Base-by-base conservation (phyloP, 2,329 filamentous ascomycete genomes). In the Fusarium tanahbumbuense region DNA sequence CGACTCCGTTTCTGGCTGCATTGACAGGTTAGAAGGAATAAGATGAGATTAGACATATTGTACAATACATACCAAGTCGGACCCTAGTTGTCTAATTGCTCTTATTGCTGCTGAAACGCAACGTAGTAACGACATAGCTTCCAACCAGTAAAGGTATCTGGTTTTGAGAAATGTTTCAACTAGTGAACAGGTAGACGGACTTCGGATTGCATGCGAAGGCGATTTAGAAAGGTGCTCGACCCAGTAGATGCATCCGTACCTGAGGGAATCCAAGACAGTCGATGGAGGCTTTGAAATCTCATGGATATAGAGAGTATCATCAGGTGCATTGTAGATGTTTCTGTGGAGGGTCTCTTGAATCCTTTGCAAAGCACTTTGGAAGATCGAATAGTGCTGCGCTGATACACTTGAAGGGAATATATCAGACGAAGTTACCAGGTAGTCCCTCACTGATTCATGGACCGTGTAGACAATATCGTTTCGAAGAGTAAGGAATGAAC, bases 131-230 rank as follows among this genome's bases (percentile, higher is more conserved):
- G 25, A 20, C 6, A 30, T 13, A 2, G 45, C 45, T 12, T 48
- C 45, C 1, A 48, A 5, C 27, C 27, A 48, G 4, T 28, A 48
- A 0, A 48, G n/a, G 3, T 28, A 48, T n/a, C 8, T 22, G 0
- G 1, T 47, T 3, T 30, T 20, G 1, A 47, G 12, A 27, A 47
- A 28, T 3, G 2, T 12, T 7, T n/a, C 1, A 12, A 37, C 3
- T 0, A n/a, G 0, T 6, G 2, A n/a, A 11, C 0, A 6, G 3
- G 34, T n/a, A 6, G 34, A 37, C 0, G 0, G 9, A 11, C 18
- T 37, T 2, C 6, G 5, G 3, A n/a, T 37, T 3, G 0, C 18
- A n/a, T 37, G 3, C 10, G 10, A 4, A 11, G 34, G 0, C 34
- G 34, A 37, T 1, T 37, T 12, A 2, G 3, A 10, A 12, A 37